Conservation (phyloP, 148 eudicot species). For the Talinum fruticosum region DNA sequence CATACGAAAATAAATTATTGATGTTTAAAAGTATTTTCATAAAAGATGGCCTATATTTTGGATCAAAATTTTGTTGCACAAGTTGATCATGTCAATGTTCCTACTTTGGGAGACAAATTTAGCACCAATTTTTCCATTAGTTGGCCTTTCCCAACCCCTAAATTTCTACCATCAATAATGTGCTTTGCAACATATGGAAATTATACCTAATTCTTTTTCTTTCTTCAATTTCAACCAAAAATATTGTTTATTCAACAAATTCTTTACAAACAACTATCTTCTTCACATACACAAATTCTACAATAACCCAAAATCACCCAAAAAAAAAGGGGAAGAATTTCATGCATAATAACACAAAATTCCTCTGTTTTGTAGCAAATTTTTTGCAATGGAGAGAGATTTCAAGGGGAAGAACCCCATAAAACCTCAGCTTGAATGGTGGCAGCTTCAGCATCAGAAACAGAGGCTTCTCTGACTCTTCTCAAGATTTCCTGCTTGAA, state of each 20-base stretch:
- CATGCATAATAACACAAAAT: constrained; percentile 73
- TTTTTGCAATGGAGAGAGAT: neutral
- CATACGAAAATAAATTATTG: too few relatives aligned
- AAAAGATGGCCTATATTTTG: too few relatives aligned
- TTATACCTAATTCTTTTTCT: too few relatives aligned
- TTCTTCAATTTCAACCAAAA: neutral
- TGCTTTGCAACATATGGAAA: neutral
- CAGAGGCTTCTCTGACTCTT: constrained; percentile 52
- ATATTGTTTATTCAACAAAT: neutral
- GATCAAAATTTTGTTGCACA: too few relatives aligned
- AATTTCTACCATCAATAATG: neutral
- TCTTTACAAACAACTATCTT: neutral
- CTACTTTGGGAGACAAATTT: neutral
- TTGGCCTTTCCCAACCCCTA: too few relatives aligned
- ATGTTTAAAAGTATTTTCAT: too few relatives aligned
- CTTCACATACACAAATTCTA: neutral
- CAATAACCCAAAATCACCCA: neutral
- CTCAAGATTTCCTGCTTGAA: constrained; percentile 65
- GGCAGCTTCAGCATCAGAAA: constrained; percentile 71
- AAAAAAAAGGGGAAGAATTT: constrained; percentile 21
- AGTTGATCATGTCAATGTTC: neutral
- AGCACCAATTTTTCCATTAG: too few relatives aligned
- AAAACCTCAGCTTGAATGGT: constrained; percentile 84
- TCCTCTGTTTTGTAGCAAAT: neutral
- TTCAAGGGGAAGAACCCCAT: constrained; percentile 83